Conservation (phyloP, 2,329 filamentous ascomycete genomes). For the Aureobasidium sp. region DNA sequence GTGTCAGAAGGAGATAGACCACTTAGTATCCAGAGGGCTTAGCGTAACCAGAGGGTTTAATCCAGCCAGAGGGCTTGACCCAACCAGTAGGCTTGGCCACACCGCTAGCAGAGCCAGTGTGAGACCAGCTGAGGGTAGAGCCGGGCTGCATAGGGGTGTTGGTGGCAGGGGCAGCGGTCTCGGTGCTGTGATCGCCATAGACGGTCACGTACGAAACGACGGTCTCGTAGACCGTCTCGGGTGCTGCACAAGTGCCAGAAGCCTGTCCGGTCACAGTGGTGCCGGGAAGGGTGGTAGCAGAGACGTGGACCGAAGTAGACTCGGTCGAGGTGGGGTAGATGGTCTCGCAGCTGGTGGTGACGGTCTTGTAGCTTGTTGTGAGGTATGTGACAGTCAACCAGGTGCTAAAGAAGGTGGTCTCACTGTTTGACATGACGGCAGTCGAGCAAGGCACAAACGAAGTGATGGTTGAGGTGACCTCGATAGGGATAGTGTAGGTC, state of each 20-base stretch:
- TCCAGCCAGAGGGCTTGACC: background rate
- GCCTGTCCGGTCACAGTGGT: background rate
- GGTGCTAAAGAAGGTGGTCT: slow-evolving; percentile 31
- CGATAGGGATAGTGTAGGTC: slow-evolving; percentile 22
- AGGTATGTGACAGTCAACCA: slow-evolving; percentile 33
- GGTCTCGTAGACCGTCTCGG: slow-evolving; percentile 16
- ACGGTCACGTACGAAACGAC: slow-evolving; percentile 8
- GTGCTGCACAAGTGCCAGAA: slow-evolving; percentile 10
- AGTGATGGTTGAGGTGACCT: slow-evolving; percentile 29
- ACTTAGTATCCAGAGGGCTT: slow-evolving; percentile 4
- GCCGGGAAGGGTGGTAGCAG: background rate
- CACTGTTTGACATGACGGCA: slow-evolving; percentile 28
- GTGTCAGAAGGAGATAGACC: background rate
- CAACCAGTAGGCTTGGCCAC: background rate
- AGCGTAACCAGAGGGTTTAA: background rate
- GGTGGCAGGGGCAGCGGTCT: background rate
- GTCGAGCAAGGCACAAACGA: slow-evolving; percentile 34
- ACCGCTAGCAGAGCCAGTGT: background rate
- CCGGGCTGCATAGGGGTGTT: slow-evolving; percentile 2
- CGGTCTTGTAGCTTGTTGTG: slow-evolving; percentile 27
- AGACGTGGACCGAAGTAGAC: background rate
- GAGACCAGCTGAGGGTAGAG: slow-evolving; percentile 5
- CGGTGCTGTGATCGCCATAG: background rate
- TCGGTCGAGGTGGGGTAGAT: slow-evolving; percentile 8
- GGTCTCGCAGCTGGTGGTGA: slow-evolving; percentile 18